Conservation (phyloP, 2,329 filamentous ascomycete species). For the Sclerotinia borealis region DNA sequence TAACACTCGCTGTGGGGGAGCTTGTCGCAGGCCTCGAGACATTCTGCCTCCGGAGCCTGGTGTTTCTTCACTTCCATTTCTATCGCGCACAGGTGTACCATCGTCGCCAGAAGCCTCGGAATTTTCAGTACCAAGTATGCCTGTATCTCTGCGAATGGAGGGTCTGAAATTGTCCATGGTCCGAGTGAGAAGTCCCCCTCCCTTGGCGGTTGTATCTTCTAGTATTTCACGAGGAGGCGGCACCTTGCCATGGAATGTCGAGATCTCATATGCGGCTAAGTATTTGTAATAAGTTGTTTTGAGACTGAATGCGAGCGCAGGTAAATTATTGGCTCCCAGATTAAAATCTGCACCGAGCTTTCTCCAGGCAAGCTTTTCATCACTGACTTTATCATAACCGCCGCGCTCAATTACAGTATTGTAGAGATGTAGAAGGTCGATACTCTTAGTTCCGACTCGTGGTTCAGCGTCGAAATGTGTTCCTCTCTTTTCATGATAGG, state of each 20-base stretch:
- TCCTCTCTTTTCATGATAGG: constrained; percentile 73
- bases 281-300: constrained; percentile 90
- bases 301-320: constrained; percentile 78
- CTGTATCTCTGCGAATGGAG: constrained; percentile 38
- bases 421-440: constrained; percentile 75
- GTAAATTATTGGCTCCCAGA: constrained; percentile 66
- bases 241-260: constrained; percentile 67
- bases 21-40: constrained; percentile 66
- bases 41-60: constrained; percentile 50
- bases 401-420: constrained; percentile 69
- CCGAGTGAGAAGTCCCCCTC: constrained; percentile 69
- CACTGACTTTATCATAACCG: constrained; percentile 79
- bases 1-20: constrained; percentile 76
- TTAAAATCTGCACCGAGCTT: constrained; percentile 69
- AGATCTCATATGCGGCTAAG: constrained; percentile 80
- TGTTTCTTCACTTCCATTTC: constrained; percentile 42
- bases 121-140: constrained; percentile 46
- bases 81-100: constrained; percentile 50
- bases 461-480: constrained; percentile 75
- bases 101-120: constrained; percentile 56
- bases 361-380: constrained; percentile 81
- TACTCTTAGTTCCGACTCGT: constrained; percentile 68
- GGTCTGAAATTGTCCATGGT: constrained; percentile 69
- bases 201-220: constrained; percentile 71
- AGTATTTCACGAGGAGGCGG: constrained; percentile 84